These are phyloP conservation scores for Prunus davidiana DNA, from an alignment of 306 rosid species.

Conservation along the genomic window DNA sequence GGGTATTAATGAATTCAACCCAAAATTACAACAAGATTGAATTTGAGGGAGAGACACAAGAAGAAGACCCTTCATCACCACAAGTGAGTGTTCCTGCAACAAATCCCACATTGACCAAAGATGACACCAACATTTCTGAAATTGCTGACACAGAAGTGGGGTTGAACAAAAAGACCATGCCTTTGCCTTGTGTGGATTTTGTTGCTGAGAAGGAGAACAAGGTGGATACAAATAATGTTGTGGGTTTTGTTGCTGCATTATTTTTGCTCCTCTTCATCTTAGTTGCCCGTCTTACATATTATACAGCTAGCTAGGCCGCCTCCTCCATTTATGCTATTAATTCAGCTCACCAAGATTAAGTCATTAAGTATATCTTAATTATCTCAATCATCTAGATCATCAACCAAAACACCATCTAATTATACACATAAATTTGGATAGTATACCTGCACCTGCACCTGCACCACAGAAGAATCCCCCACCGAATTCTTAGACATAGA, in stretches of 20 bases:
- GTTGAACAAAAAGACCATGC: not conserved
- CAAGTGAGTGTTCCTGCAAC: not conserved
- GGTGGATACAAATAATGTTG: conserved; percentile 8
- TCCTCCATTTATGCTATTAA: not conserved
- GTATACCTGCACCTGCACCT: not conserved
- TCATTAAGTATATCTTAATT: not conserved
- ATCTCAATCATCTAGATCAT: not conserved
- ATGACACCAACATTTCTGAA: not conserved
- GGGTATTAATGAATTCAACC: not conserved
- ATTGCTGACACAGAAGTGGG: not conserved
- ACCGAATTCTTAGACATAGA: not conserved
- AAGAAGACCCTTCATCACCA: conserved; percentile 1
- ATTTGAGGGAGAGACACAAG: not conserved
- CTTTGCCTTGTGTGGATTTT: not conserved
- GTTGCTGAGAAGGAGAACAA: not conserved
- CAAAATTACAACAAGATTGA: not conserved
- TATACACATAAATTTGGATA: not conserved
- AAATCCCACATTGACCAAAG: not conserved
- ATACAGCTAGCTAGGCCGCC: not conserved
- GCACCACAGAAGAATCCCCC: not conserved
- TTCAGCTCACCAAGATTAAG: not conserved
- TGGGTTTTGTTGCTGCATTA: conserved; percentile 18
- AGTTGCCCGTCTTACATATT: not conserved
- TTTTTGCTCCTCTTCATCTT: conserved; percentile 18
- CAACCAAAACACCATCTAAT: not conserved